phyloP scores from a whole-genome alignment of 441 rosid species.

The Bocquillonia castaneifolia region DNA sequence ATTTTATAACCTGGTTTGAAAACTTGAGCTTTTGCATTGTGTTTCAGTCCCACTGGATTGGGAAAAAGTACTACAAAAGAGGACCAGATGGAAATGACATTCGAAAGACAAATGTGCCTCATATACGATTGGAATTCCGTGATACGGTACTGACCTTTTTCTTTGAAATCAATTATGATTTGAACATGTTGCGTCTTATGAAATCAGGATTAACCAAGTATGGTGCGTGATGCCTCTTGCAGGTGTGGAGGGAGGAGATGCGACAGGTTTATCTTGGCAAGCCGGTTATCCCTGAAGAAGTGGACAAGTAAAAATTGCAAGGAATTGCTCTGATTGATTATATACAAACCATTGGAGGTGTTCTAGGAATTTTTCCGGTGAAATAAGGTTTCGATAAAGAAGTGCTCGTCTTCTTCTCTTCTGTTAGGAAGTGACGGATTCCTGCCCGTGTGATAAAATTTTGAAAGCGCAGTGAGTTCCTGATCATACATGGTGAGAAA shows the following conservation, averaged over 20 bases:
- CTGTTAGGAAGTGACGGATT: constrained; percentile 18
- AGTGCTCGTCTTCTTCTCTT: neutral
- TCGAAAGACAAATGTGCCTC: constrained; percentile 92
- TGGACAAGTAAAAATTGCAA: constrained; percentile 47
- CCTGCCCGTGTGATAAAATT: neutral
- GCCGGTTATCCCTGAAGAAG: constrained; percentile 49
- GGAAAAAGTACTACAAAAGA: constrained; percentile 82
- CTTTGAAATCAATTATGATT: neutral
- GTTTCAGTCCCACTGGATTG: constrained; percentile 95
- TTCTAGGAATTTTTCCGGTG: neutral
- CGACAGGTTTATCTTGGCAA: constrained; percentile 73
- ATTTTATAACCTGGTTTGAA: neutral
- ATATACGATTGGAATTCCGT: constrained; percentile 91
- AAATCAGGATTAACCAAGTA: neutral
- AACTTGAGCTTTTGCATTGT: constrained; percentile 7
- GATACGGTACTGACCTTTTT: constrained; percentile 49
- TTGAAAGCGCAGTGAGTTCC: neutral
- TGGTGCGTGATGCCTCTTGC: constrained; percentile 24
- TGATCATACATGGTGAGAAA: constrained; percentile 8
- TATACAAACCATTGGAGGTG: constrained; percentile 19
- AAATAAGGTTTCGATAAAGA: neutral
- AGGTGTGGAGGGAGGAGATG: constrained; percentile 98
- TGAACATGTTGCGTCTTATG: neutral
- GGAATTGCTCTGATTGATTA: neutral
- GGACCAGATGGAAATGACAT: constrained; percentile 95